phyloP scores from a whole-genome alignment of 1,139 yeast genomes.

The Suhomyces taliae region DNA sequence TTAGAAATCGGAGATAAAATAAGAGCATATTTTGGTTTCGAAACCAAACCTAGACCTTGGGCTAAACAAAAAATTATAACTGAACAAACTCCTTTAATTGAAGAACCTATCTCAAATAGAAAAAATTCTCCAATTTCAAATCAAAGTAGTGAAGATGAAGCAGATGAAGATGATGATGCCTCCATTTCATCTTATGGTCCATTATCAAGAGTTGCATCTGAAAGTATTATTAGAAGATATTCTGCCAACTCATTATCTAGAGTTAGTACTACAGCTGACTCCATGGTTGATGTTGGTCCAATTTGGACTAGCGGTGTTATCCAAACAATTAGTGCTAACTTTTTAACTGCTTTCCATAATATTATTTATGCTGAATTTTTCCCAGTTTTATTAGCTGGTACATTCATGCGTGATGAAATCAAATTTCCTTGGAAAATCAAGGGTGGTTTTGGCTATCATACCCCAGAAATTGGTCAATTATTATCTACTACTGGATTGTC shows the following conservation, averaged over 20 bases:
- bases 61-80: neutral
- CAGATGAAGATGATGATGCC: conserved; percentile 1
- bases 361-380: conserved; percentile 23
- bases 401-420: conserved; percentile 12
- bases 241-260: conserved; percentile 9
- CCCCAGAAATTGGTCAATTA: conserved; percentile 22
- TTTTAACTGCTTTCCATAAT: conserved; percentile 18
- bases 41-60: conserved; percentile 38
- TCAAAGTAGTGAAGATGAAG: neutral
- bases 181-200: conserved; percentile 4
- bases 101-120: neutral
- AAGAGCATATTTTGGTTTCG: conserved; percentile 32
- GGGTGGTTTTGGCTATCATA: conserved; percentile 23
- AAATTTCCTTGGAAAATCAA: conserved; percentile 20
- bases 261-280: conserved; percentile 1
- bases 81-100: conserved; percentile 3
- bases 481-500: conserved; percentile 26
- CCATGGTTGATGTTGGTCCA: neutral
- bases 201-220: neutral
- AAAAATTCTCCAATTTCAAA: neutral
- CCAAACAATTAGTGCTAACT: conserved; percentile 19
- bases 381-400: conserved; percentile 24
- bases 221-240: conserved; percentile 17
- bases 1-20: conserved; percentile 53
- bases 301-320: conserved; percentile 25